These are phyloP conservation scores for Entomortierella chlamydospora DNA, from an alignment of 192 early-diverging fungal genomes.

Conservation along the genomic window DNA sequence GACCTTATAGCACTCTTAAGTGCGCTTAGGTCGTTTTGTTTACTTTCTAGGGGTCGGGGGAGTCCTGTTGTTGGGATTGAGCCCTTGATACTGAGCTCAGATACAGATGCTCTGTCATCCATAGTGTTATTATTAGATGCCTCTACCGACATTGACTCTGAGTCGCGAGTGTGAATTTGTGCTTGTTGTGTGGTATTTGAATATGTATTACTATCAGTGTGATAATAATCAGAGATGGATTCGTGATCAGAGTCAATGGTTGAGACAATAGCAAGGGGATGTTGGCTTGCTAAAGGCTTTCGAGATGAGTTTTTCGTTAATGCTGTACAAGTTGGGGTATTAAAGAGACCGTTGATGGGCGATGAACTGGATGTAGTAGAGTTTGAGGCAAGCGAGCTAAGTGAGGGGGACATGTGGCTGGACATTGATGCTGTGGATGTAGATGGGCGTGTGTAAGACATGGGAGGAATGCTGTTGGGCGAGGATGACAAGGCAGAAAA, in stretches of 20 bases:
- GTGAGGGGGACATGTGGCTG: constrained; percentile 11
- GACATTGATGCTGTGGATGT: constrained; percentile 34
- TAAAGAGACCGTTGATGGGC: neutral
- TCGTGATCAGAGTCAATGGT: constrained; percentile 24
- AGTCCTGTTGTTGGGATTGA: neutral
- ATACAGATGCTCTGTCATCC: neutral
- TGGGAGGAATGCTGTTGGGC: neutral
- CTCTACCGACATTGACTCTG: neutral
- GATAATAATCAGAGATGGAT: neutral
- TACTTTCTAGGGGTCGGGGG: constrained; percentile 1
- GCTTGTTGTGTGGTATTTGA: neutral
- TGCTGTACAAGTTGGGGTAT: neutral
- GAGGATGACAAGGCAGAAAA: neutral
- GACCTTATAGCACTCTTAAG: constrained; percentile 18
- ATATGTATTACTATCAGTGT: neutral
- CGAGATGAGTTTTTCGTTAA: constrained; percentile 13
- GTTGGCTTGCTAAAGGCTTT: constrained; percentile 9
- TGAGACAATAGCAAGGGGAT: constrained; percentile 39
- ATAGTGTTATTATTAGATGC: no score
- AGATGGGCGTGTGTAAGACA: constrained; percentile 9
- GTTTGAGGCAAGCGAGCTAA: constrained; percentile 17
- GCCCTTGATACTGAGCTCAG: neutral
- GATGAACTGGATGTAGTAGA: constrained; percentile 12
- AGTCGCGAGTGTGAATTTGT: neutral
- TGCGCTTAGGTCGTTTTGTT: constrained; percentile 8